Base-by-base conservation (phyloP, 768 basidiomycete genomes). In the Grammothele lineata region DNA sequence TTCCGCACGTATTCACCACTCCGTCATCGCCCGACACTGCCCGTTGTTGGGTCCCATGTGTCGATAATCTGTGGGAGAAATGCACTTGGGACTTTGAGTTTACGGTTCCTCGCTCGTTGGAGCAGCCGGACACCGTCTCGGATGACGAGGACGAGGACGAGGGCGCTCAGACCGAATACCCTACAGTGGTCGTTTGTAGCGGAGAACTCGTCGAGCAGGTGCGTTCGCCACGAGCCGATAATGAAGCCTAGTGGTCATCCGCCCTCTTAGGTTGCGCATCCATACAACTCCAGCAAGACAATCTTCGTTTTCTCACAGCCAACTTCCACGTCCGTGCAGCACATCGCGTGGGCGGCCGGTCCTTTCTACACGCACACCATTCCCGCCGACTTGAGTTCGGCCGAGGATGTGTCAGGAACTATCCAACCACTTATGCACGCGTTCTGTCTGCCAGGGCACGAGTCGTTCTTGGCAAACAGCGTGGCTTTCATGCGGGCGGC, bases 41-140 rank as follows among this genome's bases (percentile, higher is more conserved):
- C n/a, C 76, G 96, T 59, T 93, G 91, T 58, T 99, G 96, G 96
- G 85, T 97, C n/a, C 96, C 96, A 12, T 99, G 96, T 59, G 67
- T 97, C 17, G 96, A 99, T 65, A 89, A 81, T 57, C 67, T 92
- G 18, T 95, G 92, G 90, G 94, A 96, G 66, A 85, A 91, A 58
- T 96, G 90, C 57, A 94, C 95, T 6, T 99, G 96, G 96, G 96
- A 99, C 60, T 87, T 98, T 47, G 92, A 97, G 65, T 91, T 96
- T 64, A 81, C 96, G 41, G 94, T 96, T 26, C 93, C 94, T 40
- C 75, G 85, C 54, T 85, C 81, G 59, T 69, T 90, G 12, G 85
- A 91, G 62, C 87, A 87, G 51, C 72, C 69, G 10, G 74, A 77
- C 52, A 50, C 62, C 40, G 43, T 69, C 62, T 72, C 77, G 9